phyloP scores from a whole-genome alignment of 2,329 filamentous ascomycete species.

The Drechslerella dactyloides region DNA sequence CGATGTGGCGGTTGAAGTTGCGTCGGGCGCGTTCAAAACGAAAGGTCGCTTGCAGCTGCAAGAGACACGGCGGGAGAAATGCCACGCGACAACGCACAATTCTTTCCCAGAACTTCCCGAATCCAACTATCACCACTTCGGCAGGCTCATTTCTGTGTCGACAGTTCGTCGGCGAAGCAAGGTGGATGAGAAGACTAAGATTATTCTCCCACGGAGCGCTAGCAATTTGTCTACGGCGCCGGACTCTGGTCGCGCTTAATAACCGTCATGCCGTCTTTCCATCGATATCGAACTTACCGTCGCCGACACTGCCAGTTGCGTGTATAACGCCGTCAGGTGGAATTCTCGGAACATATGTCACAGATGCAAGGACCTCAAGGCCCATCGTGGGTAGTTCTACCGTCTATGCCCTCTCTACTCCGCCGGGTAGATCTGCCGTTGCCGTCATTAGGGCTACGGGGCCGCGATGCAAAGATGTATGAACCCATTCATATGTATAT shows the following conservation, averaged over 20 bases:
- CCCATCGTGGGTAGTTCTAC: constrained; percentile 62
- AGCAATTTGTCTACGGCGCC: too few species aligned
- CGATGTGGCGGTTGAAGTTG: neutral
- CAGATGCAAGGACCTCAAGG: neutral
- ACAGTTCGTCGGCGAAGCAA: too few species aligned
- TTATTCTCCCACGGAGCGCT: too few species aligned
- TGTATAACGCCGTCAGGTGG: neutral
- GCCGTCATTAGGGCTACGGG: constrained; percentile 89
- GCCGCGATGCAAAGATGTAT: constrained; percentile 71
- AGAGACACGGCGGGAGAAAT: constrained; percentile 11
- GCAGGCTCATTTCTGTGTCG: neutral
- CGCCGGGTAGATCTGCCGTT: constrained; percentile 83
- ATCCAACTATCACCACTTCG: neutral
- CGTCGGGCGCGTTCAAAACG: neutral
- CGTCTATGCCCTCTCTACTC: constrained; percentile 91
- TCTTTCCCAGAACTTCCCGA: constrained; percentile 7
- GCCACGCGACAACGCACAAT: constrained; percentile 45
- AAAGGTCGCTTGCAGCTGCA: too few species aligned
- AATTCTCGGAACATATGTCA: neutral
- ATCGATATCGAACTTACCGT: too few species aligned
- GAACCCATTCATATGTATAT: constrained; percentile 44
- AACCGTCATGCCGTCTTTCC: too few species aligned
- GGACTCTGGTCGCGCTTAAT: too few species aligned
- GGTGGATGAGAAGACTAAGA: too few species aligned
- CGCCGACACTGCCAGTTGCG: too few species aligned